phyloP scores from a whole-genome alignment of 75 land plant species.

The Selaginella tamariscina region DNA sequence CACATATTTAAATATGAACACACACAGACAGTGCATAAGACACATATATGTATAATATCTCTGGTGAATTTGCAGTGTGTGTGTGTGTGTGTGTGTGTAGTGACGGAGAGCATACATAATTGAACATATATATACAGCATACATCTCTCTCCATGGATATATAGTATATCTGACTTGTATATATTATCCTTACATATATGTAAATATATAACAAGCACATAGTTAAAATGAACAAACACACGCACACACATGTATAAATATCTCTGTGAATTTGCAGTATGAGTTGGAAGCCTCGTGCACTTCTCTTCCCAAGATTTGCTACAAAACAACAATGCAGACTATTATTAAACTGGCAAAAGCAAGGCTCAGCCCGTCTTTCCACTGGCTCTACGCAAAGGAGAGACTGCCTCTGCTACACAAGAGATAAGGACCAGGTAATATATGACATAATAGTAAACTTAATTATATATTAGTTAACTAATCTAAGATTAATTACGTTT shows the following conservation, averaged over 20 bases:
- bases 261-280: slow-evolving; percentile 5
- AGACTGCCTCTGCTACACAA: slow-evolving; percentile 63
- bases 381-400: slow-evolving; percentile 78
- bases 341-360: slow-evolving; percentile 57
- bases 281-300: slow-evolving; percentile 88
- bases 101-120: too few relatives aligned
- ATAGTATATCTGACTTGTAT: not conserved
- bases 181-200: not conserved
- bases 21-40: too few relatives aligned
- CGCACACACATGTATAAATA: not conserved
- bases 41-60: too few relatives aligned
- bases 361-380: slow-evolving; percentile 57
- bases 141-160: slow-evolving; percentile 1
- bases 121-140: not conserved
- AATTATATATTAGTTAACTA: too few relatives aligned
- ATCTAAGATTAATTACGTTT: too few relatives aligned
- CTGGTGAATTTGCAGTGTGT: too few relatives aligned
- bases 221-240: not conserved
- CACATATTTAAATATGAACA: too few relatives aligned
- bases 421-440: slow-evolving; percentile 82
- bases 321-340: slow-evolving; percentile 60
- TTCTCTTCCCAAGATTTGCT: slow-evolving; percentile 83
- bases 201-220: not conserved
- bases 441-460: too few relatives aligned
- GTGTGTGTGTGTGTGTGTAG: too few relatives aligned